These are phyloP conservation scores for Cylindrodendrum hubeiense DNA, from an alignment of 2,329 filamentous ascomycete genomes.

Conservation along the genomic window DNA sequence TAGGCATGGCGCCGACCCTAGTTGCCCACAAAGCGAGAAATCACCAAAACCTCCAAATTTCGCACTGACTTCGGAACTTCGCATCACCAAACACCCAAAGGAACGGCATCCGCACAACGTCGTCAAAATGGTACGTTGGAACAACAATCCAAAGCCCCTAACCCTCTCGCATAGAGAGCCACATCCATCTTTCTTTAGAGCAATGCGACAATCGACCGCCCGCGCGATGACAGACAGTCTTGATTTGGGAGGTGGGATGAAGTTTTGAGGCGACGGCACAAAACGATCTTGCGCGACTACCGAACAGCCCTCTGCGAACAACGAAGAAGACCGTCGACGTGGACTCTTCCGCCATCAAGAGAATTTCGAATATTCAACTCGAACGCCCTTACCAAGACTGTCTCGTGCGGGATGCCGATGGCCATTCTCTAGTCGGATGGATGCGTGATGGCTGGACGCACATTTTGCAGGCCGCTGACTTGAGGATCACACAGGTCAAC, in stretches of 20 bases:
- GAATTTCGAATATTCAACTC: slow-evolving; percentile 10
- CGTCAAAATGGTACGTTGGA: slow-evolving; percentile 63
- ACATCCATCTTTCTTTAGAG: slow-evolving; percentile 22
- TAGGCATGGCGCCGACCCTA: slow-evolving; percentile 53
- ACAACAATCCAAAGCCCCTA: slow-evolving; percentile 34
- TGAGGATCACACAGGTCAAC: slow-evolving; percentile 78
- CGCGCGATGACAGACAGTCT: slow-evolving; percentile 48
- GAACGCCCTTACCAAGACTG: slow-evolving; percentile 32
- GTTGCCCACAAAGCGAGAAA: slow-evolving; percentile 60
- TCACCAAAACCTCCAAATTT: slow-evolving; percentile 58
- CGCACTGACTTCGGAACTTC: slow-evolving; percentile 51
- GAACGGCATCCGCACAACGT: slow-evolving; percentile 57
- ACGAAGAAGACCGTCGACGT: slow-evolving; percentile 26
- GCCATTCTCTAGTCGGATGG: slow-evolving; percentile 21
- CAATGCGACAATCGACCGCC: slow-evolving; percentile 41
- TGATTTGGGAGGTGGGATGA: slow-evolving; percentile 41
- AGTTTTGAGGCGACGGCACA: slow-evolving; percentile 38
- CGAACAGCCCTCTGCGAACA: slow-evolving; percentile 30
- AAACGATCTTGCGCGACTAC: slow-evolving; percentile 33
- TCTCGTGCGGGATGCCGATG: slow-evolving; percentile 31
- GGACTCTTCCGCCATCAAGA: slow-evolving; percentile 9
- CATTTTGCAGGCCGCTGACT: slow-evolving; percentile 46
- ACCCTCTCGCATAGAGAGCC: slow-evolving; percentile 22
- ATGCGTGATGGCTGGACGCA: slow-evolving; percentile 23
- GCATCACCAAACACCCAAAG: slow-evolving; percentile 57